phyloP scores from a whole-genome alignment of 345 rosid genomes.

The Salix dunnii region DNA sequence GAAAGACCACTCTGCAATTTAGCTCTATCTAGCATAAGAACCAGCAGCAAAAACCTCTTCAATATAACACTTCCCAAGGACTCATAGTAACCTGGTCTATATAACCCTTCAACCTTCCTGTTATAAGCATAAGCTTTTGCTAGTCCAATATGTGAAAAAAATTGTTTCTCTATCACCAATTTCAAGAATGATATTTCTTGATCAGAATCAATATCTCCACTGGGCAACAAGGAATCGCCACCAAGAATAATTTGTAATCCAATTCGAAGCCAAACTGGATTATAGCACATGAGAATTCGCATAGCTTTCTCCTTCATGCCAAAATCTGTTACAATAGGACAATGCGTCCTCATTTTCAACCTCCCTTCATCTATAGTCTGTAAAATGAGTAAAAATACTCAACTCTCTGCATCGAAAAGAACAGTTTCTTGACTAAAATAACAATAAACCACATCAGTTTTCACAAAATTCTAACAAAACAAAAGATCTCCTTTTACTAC shows the following conservation, averaged over 20 bases:
- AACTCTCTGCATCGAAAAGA: background rate
- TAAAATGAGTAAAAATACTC: constrained; percentile 10
- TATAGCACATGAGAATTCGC: constrained; percentile 61
- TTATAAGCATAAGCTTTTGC: constrained; percentile 81
- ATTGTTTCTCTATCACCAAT: constrained; percentile 73
- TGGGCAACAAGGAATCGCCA: constrained; percentile 70
- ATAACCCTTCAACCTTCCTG: constrained; percentile 88
- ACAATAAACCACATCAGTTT: background rate
- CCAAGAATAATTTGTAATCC: constrained; percentile 74
- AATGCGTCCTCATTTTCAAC: constrained; percentile 76
- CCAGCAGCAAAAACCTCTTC: constrained; percentile 82
- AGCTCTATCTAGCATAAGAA: constrained; percentile 74
- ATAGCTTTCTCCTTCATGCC: constrained; percentile 80
- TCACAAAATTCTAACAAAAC: too few relatives aligned
- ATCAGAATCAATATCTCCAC: constrained; percentile 43
- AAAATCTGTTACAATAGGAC: constrained; percentile 85
- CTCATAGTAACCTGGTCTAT: constrained; percentile 92
- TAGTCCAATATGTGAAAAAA: constrained; percentile 63
- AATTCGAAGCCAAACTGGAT: constrained; percentile 78
- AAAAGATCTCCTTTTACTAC: too few relatives aligned
- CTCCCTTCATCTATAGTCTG: constrained; percentile 93
- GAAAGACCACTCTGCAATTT: constrained; percentile 71
- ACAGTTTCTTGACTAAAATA: background rate
- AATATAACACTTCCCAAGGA: constrained; percentile 67
- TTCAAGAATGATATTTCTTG: constrained; percentile 67